Evolutionary conservation across 345 rosid species (phyloP).

Genomic region (Bruguiera gymnorhiza): DNA sequence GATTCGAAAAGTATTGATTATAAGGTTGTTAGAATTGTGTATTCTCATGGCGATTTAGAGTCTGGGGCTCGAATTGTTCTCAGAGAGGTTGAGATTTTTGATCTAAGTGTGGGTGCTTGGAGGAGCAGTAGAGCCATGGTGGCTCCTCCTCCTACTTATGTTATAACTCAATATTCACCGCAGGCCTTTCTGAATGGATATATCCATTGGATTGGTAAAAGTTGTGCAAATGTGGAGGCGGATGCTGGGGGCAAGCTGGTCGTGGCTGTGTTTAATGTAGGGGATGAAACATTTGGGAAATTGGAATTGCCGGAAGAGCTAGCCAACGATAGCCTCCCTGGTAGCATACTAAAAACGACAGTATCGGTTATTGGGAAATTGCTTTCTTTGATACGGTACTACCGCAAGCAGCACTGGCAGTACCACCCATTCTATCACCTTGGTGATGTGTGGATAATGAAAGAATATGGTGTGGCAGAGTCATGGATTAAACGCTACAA

Average conservation of each 20-base stretch:
- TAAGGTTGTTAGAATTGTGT: constrained; percentile 17
- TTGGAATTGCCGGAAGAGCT: background rate
- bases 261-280: constrained; percentile 3
- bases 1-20: constrained; percentile 7
- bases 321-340: background rate
- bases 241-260: background rate
- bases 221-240: background rate
- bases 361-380: background rate
- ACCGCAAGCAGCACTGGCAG: background rate
- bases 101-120: constrained; percentile 8
- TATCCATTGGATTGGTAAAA: constrained; percentile 12
- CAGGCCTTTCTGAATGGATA: constrained; percentile 14
- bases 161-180: background rate
- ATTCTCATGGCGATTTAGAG: background rate
- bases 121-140: background rate
- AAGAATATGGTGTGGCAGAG: constrained; percentile 8
- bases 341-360: background rate
- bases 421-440: background rate
- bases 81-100: constrained; percentile 15
- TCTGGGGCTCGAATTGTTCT: background rate
- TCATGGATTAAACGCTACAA: constrained; percentile 11
- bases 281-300: constrained; percentile 7
- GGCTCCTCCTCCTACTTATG: constrained; percentile 4
- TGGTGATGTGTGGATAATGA: constrained; percentile 15
- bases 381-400: background rate